These are phyloP conservation scores for Cerioporus squamosus DNA, from an alignment of 1,284 basidiomycete genomes.

Conservation along the genomic window DNA sequence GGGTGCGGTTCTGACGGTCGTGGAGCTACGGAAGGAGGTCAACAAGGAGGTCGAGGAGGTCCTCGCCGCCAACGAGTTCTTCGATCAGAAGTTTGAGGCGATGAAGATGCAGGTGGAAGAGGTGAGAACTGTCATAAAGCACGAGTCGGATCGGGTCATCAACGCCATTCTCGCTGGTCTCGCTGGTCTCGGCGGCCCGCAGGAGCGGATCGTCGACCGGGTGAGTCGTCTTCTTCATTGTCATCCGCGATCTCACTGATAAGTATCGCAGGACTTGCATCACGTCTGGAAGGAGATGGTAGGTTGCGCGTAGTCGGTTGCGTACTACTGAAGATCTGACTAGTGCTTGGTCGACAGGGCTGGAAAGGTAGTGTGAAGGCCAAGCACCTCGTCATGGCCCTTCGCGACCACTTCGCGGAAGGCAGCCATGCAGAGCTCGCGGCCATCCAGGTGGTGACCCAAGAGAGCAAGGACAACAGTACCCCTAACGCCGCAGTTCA, in stretches of 20 bases:
- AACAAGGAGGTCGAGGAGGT: slow-evolving; percentile 8
- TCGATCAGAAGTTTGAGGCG: slow-evolving; percentile 37
- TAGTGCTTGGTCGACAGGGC: slow-evolving; percentile 16
- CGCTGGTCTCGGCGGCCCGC: no score
- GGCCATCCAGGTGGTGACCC: background rate
- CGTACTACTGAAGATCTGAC: no score
- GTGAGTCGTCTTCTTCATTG: slow-evolving; percentile 17
- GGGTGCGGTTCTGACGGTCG: background rate
- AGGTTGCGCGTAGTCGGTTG: background rate
- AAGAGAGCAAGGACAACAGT: background rate
- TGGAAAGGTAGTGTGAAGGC: slow-evolving; percentile 38
- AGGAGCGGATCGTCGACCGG: slow-evolving; percentile 34
- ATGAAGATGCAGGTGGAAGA: slow-evolving; percentile 32
- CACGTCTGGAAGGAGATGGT: slow-evolving; percentile 28
- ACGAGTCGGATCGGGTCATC: slow-evolving; percentile 31
- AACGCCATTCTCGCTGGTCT: slow-evolving; percentile 28
- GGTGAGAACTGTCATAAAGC: slow-evolving; percentile 21
- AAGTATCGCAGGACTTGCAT: slow-evolving; percentile 23
- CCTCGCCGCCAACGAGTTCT: slow-evolving; percentile 23
- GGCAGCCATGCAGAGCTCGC: slow-evolving; percentile 1
- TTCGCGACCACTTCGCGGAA: slow-evolving; percentile 34
- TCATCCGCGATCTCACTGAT: background rate
- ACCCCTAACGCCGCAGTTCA: no score
- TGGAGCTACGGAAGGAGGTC: slow-evolving; percentile 1
- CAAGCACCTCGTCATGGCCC: slow-evolving; percentile 34